A percentile compares a stretch with the other conserved stretches of the same genome.
Evolutionary conservation across 179 eudicot species (phyloP).

Genomic region (Beta lomatogona): DNA sequence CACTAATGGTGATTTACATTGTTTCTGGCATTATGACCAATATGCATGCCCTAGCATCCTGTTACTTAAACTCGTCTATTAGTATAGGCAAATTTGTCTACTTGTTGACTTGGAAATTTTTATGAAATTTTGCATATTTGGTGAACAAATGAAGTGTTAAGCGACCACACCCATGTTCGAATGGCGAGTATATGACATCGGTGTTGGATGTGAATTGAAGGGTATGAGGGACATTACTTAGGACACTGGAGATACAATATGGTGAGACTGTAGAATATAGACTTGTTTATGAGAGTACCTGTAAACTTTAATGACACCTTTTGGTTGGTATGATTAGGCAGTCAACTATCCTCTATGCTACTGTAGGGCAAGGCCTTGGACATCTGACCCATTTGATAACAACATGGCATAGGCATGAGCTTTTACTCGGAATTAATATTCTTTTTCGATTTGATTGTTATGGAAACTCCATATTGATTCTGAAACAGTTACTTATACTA

Average conservation of each 20-base stretch:
- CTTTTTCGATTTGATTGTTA: background rate
- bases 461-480: background rate
- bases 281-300: too few relatives aligned
- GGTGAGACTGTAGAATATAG: background rate
- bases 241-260: background rate
- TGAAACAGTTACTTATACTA: background rate
- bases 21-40: background rate
- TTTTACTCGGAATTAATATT: background rate
- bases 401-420: background rate
- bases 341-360: background rate
- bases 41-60: background rate
- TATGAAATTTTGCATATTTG: background rate
- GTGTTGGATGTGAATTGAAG: background rate
- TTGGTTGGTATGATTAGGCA: background rate
- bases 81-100: background rate
- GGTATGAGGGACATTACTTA: background rate
- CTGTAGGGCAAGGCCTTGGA: background rate
- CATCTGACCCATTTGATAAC: background rate
- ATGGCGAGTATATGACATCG: background rate
- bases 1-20: background rate
- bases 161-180: background rate
- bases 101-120: background rate
- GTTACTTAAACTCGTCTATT: background rate
- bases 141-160: background rate
- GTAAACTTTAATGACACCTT: background rate